phyloP scores from a whole-genome alignment of 228 moss, liverwort and hornwort genomes.

The Sphagnum magellanicum region DNA sequence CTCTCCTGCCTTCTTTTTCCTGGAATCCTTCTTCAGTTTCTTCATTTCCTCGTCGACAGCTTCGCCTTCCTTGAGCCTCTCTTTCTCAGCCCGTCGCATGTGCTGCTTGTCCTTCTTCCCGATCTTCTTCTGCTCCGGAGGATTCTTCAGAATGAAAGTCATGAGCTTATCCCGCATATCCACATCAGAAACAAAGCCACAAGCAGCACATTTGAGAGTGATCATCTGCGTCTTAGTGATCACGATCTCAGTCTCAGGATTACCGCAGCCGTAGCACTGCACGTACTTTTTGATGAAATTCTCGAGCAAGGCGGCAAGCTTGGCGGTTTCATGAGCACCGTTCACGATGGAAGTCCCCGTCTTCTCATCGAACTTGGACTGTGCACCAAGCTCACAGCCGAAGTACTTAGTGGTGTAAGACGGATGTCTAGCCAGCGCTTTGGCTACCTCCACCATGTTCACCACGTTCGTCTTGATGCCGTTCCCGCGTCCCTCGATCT shows the following conservation, averaged over 20 bases:
- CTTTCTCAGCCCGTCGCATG: conserved; percentile 62
- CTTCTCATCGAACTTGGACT: conserved; percentile 76
- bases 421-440: conserved; percentile 57
- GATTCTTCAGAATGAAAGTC: conserved; percentile 69
- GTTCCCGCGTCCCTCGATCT: conserved; percentile 73
- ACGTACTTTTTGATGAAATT: conserved; percentile 76
- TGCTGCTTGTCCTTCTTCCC: conserved; percentile 60
- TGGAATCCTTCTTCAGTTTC: conserved; percentile 75
- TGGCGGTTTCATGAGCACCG: conserved; percentile 62
- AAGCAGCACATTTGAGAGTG: conserved; percentile 59
- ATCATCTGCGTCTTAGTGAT: conserved; percentile 69
- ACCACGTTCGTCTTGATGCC: conserved; percentile 76
- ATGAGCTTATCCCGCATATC: conserved; percentile 75
- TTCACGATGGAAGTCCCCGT: conserved; percentile 72
- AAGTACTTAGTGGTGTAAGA: conserved; percentile 71
- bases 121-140: conserved; percentile 68
- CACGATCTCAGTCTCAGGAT: conserved; percentile 65
- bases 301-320: conserved; percentile 54
- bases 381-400: conserved; percentile 70
- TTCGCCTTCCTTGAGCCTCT: conserved; percentile 66
- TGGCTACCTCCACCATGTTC: conserved; percentile 73
- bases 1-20: conserved; percentile 61
- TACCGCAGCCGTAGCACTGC: conserved; percentile 70
- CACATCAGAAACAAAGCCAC: conserved; percentile 62
- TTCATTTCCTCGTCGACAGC: conserved; percentile 61